Conservation (phyloP, 2,329 filamentous ascomycete species). For the Sporothrix euskadiensis region DNA sequence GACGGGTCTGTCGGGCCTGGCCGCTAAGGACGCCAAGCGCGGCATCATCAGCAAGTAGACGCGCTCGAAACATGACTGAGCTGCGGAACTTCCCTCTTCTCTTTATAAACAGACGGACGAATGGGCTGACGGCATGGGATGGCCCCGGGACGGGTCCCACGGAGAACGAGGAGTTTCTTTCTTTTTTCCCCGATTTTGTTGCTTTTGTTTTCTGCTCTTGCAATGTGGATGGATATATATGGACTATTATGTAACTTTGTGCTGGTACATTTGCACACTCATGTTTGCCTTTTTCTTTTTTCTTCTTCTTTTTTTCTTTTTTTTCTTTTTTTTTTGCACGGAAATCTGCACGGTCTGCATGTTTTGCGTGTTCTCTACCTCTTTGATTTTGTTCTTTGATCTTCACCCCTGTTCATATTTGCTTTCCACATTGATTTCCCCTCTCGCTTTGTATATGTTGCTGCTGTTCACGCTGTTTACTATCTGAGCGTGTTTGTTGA, state of each 20-base stretch:
- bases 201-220: not conserved
- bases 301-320: not conserved
- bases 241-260: conserved; percentile 2
- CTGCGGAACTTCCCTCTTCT: not conserved
- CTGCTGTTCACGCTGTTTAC: not conserved
- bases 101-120: not conserved
- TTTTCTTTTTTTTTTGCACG: not conserved
- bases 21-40: conserved; percentile 63
- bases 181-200: not conserved
- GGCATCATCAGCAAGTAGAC: conserved; percentile 43
- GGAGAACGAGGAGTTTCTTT: conserved; percentile 15
- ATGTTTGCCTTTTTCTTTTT: not conserved
- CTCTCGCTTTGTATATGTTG: not conserved
- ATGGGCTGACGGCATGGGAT: not conserved
- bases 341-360: not conserved
- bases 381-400: not conserved
- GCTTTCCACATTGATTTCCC: not conserved
- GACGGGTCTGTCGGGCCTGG: conserved; percentile 51
- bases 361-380: not conserved
- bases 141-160: not conserved
- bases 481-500: not conserved
- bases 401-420: not conserved
- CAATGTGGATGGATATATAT: conserved; percentile 12
- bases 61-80: too few relatives aligned
- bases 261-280: not conserved